phyloP scores from a whole-genome alignment of 352 stramenopile genomes.

The Thraustochytrium striatum region DNA sequence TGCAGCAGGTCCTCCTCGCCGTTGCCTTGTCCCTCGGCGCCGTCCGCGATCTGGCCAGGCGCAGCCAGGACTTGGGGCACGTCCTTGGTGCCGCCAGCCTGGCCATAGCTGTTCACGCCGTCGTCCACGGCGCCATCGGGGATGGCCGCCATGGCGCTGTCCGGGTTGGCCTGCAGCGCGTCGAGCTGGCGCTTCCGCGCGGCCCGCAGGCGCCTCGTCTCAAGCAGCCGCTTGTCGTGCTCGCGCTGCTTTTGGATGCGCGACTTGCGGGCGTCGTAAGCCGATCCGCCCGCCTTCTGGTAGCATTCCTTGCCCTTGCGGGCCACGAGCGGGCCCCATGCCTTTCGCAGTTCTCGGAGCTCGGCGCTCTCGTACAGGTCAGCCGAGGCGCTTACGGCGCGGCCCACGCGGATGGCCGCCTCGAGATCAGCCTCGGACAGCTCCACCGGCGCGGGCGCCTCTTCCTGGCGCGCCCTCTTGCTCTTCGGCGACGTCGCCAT shows the following conservation, averaged over 20 bases:
- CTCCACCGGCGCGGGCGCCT: not conserved
- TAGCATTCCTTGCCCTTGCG: not conserved
- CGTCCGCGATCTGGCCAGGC: not conserved
- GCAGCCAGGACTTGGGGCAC: not conserved
- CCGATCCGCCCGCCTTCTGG: not conserved
- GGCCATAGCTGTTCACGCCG: conserved; percentile 9
- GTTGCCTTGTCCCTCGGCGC: not conserved
- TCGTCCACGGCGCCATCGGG: conserved; percentile 18
- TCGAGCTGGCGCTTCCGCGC: not conserved
- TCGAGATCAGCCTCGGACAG: conserved; percentile 18
- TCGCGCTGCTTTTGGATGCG: not conserved
- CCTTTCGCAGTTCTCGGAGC: not conserved
- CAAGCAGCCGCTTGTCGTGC: conserved; percentile 7
- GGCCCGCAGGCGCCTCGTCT: not conserved
- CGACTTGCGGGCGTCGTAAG: conserved; percentile 11
- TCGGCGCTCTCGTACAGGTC: conserved; percentile 25
- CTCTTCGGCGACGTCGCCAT: too few relatives aligned
- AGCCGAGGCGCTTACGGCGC: not conserved
- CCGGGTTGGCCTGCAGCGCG: not conserved
- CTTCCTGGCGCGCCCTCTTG: too few relatives aligned
- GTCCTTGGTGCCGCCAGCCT: not conserved
- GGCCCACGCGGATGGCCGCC: conserved; percentile 4
- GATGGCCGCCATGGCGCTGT: conserved; percentile 19
- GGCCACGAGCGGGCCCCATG: not conserved
- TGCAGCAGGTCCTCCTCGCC: conserved; percentile 62